These are phyloP conservation scores for Citrullus amarus DNA, from an alignment of 306 rosid species.

Conservation along the genomic window DNA sequence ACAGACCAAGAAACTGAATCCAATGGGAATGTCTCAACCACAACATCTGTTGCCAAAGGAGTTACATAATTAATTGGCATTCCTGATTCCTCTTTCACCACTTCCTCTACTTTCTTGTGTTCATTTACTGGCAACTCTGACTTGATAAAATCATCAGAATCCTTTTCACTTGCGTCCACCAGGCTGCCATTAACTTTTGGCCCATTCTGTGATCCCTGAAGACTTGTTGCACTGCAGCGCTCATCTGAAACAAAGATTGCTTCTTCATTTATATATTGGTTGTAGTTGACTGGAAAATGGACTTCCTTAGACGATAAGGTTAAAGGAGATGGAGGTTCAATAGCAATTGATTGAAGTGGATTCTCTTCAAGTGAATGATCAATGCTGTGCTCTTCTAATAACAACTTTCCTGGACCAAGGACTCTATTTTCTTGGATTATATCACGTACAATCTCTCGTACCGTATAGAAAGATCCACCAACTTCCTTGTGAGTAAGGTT, in stretches of 20 bases:
- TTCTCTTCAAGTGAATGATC: slow-evolving; percentile 37
- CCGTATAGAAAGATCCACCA: slow-evolving; percentile 96
- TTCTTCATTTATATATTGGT: slow-evolving; percentile 21
- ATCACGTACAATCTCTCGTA: slow-evolving; percentile 94
- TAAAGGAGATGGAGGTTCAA: slow-evolving; percentile 31
- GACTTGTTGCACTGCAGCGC: slow-evolving; percentile 6
- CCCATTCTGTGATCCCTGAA: slow-evolving; percentile 15
- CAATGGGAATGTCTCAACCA: slow-evolving; percentile 73
- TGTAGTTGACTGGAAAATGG: slow-evolving; percentile 14
- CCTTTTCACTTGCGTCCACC: slow-evolving; percentile 16
- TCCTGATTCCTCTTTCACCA: not conserved
- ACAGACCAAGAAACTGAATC: slow-evolving; percentile 21
- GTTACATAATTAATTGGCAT: not conserved
- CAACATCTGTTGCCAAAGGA: not conserved
- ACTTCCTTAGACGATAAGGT: slow-evolving; percentile 25
- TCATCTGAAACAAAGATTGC: slow-evolving; percentile 26
- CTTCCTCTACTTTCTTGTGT: slow-evolving; percentile 14
- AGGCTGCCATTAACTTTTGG: slow-evolving; percentile 21
- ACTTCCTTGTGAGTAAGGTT: slow-evolving; percentile 92
- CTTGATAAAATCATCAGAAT: slow-evolving; percentile 9
- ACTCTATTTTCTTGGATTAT: slow-evolving; percentile 92
- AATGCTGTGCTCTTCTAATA: slow-evolving; percentile 24
- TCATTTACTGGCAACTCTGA: slow-evolving; percentile 7
- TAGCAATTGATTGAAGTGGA: slow-evolving; percentile 59
- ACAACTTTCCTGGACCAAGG: slow-evolving; percentile 76